Percentiles rank a stretch among this genome's conserved stretches.
These are phyloP conservation scores for Penicillium sp. DNA, from an alignment of 2,329 filamentous ascomycete species.

Conservation along the genomic window DNA sequence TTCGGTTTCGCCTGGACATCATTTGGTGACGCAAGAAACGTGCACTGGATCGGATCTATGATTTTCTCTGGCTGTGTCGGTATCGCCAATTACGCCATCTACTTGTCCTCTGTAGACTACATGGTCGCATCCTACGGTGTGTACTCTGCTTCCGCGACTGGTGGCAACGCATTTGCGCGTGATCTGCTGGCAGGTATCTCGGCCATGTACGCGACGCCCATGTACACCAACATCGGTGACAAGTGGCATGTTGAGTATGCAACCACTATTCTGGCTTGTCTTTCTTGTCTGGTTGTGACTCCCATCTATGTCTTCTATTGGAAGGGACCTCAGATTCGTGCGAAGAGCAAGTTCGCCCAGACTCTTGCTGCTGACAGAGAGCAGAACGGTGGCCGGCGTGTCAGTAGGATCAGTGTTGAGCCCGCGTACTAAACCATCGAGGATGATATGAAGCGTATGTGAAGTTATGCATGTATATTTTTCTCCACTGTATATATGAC, in stretches of 20 bases:
- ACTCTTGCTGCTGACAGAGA: constrained; percentile 44
- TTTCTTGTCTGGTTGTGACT: constrained; percentile 58
- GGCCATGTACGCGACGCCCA: constrained; percentile 64
- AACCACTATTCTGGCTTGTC: constrained; percentile 58
- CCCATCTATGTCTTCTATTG: constrained; percentile 65
- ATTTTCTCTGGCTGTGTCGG: constrained; percentile 65
- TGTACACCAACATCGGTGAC: constrained; percentile 57
- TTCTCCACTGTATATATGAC: constrained; percentile 8
- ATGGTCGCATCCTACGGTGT: constrained; percentile 72
- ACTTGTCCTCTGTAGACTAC: constrained; percentile 73
- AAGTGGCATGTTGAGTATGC: constrained; percentile 56
- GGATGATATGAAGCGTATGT: neutral
- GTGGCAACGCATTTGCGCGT: constrained; percentile 70
- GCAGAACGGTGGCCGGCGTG: constrained; percentile 26
- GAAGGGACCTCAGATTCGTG: constrained; percentile 57
- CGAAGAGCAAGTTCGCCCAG: constrained; percentile 61
- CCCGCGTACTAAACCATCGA: constrained; percentile 1
- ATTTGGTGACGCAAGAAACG: constrained; percentile 58
- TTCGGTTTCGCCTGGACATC: constrained; percentile 69
- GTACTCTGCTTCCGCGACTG: constrained; percentile 70
- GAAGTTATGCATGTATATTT: neutral
- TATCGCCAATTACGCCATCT: constrained; percentile 70
- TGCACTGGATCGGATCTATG: constrained; percentile 67
- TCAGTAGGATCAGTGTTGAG: constrained; percentile 26
- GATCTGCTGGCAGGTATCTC: constrained; percentile 71